Conservation (phyloP, 2,329 filamentous ascomycete species). For the Exophiala sideris region DNA sequence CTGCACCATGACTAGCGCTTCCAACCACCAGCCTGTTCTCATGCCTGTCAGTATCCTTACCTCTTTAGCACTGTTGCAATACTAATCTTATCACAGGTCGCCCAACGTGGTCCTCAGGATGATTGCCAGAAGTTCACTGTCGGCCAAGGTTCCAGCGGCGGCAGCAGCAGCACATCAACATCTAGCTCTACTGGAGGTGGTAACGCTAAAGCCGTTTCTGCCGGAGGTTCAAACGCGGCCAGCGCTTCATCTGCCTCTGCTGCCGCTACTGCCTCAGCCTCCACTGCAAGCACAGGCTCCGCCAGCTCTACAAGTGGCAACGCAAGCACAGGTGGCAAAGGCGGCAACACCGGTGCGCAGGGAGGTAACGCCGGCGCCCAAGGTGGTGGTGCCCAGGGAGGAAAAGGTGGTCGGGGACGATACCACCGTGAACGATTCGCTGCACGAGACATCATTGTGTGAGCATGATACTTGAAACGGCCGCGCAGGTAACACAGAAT, state of each 20-base stretch:
- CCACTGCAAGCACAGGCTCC: background rate
- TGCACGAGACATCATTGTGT: conserved; percentile 25
- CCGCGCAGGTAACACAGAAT: too few relatives aligned
- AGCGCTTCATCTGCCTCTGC: background rate
- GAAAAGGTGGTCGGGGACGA: conserved; percentile 16
- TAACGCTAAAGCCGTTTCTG: background rate
- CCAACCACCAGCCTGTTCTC: conserved; percentile 61
- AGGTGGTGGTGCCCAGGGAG: conserved; percentile 9
- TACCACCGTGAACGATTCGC: conserved; percentile 23
- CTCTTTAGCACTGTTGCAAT: background rate
- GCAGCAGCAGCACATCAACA: conserved; percentile 38
- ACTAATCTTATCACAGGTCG: conserved; percentile 39
- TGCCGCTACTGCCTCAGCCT: background rate
- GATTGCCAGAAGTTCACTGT: conserved; percentile 62
- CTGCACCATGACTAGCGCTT: conserved; percentile 61
- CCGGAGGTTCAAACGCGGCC: background rate
- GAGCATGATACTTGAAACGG: background rate
- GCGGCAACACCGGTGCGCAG: background rate
- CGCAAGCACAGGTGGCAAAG: background rate
- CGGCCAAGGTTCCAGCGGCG: conserved; percentile 48
- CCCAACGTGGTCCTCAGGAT: conserved; percentile 64
- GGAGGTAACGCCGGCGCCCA: background rate
- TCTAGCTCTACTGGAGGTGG: conserved; percentile 16
- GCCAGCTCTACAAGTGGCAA: conserved; percentile 1
- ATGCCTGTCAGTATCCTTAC: conserved; percentile 45